Evolutionary conservation across 1,284 basidiomycete species (phyloP), one percentile per base, ranked within the genome.

Genomic region (Cryptococcus amylolentus): DNA sequence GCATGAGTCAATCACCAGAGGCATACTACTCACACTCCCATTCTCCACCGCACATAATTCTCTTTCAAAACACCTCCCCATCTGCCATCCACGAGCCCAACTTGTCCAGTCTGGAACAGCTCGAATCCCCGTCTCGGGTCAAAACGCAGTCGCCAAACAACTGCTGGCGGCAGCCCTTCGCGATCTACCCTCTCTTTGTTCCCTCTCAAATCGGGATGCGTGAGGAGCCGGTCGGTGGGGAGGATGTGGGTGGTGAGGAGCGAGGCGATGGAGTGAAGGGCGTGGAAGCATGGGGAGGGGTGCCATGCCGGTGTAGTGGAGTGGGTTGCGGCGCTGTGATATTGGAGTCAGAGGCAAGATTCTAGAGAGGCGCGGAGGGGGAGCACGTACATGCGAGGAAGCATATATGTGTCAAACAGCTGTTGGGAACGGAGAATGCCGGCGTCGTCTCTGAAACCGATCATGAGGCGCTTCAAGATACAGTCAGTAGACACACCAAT

Each of bases 391-490:
- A 86, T 77, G 54, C 87, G 81, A 45, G 88, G 87, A 46, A 91
- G 81, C 62, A 86, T 77, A 45, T 85, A 80, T 5, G 88, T 90
- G 62, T 86, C 81, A 77, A 91, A 91, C 2, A 81, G 77, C 69
- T 87, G 84, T 14, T 82, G 80, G 8, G 83, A 82, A 7, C 78
- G 79, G 14, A 92, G 67, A 20, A 84, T 80, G 13, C 92, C 92
- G 27, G 82, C 77, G 16, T 86, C 85, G 45, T 88, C 90, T 51
- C 95, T 86, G 75, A 98, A 98, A 13, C 95, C 95, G 14, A 98
- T 89, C 16, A 94, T 80, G 52, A 98, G 86, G 69, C 88, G 86
- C 86, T 94, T 70, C 2, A 63, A 46, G 51, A 48, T 10, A 8
- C 10, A 48, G 45, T 43, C 49, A 53, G 49, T 49, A 16, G 31